These are phyloP conservation scores for Eutypella sp. DNA, from an alignment of 2,329 filamentous ascomycete genomes.

Conservation along the genomic window DNA sequence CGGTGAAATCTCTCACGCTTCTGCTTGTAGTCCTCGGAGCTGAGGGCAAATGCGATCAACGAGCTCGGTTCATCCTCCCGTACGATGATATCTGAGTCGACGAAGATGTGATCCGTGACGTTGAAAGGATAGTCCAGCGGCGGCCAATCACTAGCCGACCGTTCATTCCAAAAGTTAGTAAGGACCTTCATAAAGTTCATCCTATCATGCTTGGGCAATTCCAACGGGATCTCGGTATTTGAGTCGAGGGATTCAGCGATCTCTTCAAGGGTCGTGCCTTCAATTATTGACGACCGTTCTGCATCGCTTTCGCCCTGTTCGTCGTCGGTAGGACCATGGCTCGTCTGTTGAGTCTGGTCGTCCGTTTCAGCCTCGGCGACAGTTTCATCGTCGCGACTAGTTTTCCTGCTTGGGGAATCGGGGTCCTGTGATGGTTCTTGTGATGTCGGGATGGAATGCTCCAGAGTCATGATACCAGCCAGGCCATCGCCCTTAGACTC, in stretches of 20 bases:
- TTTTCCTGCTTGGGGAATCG: constrained; percentile 23
- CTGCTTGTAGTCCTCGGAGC: constrained; percentile 77
- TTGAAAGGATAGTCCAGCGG: constrained; percentile 88
- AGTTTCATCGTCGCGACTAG: constrained; percentile 23
- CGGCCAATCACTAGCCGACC: constrained; percentile 91
- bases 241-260: constrained; percentile 59
- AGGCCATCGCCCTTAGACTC: constrained; percentile 24
- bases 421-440: constrained; percentile 7
- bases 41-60: constrained; percentile 86
- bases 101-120: constrained; percentile 88
- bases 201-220: constrained; percentile 88
- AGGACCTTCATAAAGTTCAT: constrained; percentile 92
- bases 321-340: constrained; percentile 61
- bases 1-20: constrained; percentile 56
- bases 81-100: constrained; percentile 94
- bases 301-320: constrained; percentile 66
- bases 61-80: constrained; percentile 97
- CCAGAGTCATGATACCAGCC: constrained; percentile 10
- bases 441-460: constrained; percentile 1
- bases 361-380: constrained; percentile 38
- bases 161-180: constrained; percentile 96
- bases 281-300: constrained; percentile 62
- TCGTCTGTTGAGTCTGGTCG: constrained; percentile 41
- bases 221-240: constrained; percentile 57
- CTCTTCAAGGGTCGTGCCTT: constrained; percentile 63